These are phyloP conservation scores for Verbascum thapsus DNA, from an alignment of 257 asterid genomes.

Conservation along the genomic window DNA sequence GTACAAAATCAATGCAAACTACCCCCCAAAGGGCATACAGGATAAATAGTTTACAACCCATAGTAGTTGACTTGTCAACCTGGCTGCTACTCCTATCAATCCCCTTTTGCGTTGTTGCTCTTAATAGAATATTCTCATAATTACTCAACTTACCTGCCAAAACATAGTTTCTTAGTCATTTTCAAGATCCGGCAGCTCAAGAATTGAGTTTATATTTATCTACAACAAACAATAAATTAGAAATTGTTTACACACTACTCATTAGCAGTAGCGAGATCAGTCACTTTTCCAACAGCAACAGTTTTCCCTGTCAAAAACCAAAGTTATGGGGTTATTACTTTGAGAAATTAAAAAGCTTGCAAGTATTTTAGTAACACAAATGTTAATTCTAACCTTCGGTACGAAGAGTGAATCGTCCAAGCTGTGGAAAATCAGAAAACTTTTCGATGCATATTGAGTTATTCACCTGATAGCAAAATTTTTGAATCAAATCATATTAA, in stretches of 20 bases:
- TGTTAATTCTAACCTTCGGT: constrained; percentile 67
- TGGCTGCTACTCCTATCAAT: no score
- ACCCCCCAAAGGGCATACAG: constrained; percentile 2
- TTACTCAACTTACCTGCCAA: constrained; percentile 15
- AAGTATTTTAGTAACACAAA: constrained; percentile 5
- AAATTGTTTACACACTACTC: constrained; percentile 35
- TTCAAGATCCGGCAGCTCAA: no score
- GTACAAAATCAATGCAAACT: constrained; percentile 26
- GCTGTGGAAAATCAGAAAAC: constrained; percentile 72
- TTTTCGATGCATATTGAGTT: constrained; percentile 79
- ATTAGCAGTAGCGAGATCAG: constrained; percentile 35
- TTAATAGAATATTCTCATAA: neutral
- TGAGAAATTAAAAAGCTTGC: constrained; percentile 8
- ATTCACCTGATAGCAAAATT: constrained; percentile 67
- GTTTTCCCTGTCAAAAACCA: constrained; percentile 62
- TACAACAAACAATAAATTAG: neutral
- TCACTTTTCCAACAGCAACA: constrained; percentile 68
- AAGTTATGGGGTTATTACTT: constrained; percentile 2
- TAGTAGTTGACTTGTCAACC: constrained; percentile 5
- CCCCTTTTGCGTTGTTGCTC: neutral
- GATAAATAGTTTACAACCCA: constrained; percentile 1
- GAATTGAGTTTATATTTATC: no score
- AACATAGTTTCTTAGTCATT: neutral
- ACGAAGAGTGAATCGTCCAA: constrained; percentile 95
- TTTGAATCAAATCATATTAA: neutral